Evolutionary conservation across 306 rosid genomes (phyloP).

Genomic region (Sechiopsis laciniata): DNA sequence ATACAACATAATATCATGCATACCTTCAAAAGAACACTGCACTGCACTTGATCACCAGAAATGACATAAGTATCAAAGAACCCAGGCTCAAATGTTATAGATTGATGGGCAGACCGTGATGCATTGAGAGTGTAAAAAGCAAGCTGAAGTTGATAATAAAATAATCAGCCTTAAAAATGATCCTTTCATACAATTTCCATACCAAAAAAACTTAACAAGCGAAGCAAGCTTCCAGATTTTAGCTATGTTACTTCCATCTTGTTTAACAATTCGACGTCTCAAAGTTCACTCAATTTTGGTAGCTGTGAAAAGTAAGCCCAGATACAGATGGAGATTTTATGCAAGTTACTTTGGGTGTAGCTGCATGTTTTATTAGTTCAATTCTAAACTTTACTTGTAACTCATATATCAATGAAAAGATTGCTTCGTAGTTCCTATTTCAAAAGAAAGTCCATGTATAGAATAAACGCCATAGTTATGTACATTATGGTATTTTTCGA

Average conservation of each 20-base stretch:
- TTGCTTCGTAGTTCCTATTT: not conserved
- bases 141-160: conserved; percentile 36
- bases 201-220: conserved; percentile 1
- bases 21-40: conserved; percentile 86
- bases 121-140: conserved; percentile 69
- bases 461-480: not conserved
- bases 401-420: not conserved
- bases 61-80: conserved; percentile 61
- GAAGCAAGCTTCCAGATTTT: not conserved
- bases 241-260: not conserved
- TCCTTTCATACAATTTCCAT: not conserved
- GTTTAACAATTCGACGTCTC: conserved; percentile 5
- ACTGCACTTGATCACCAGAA: conserved; percentile 52
- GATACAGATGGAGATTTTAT: not conserved
- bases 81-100: conserved; percentile 59
- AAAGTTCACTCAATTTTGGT: not conserved
- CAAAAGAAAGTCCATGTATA: not conserved
- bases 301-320: not conserved
- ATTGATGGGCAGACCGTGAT: conserved; percentile 71
- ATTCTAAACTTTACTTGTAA: not conserved
- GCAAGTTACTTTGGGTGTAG: not conserved
- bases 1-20: not conserved
- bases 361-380: not conserved
- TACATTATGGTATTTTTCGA: not conserved
- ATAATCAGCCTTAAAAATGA: not conserved